phyloP scores from a whole-genome alignment of 225 moss, liverwort and hornwort genomes.

The Physcomitrium patens region DNA sequence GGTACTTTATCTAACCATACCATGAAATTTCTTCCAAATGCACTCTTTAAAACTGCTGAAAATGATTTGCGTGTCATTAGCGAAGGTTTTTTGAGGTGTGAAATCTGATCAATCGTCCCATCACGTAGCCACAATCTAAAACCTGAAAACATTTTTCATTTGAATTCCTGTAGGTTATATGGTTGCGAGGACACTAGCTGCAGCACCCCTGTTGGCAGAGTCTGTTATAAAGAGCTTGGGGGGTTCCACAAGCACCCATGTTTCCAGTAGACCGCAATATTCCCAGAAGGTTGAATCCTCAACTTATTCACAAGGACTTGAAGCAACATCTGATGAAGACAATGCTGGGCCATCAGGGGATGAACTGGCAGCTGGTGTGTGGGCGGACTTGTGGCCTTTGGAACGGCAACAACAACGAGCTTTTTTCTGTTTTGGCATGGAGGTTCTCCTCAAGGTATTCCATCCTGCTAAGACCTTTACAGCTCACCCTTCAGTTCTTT shows the following conservation, averaged over 20 bases:
- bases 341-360: conserved; percentile 53
- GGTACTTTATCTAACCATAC: conserved; percentile 47
- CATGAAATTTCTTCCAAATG: neutral
- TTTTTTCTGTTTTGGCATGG: conserved; percentile 99
- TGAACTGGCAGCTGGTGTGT: conserved; percentile 80
- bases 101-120: neutral
- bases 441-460: conserved; percentile 91
- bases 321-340: conserved; percentile 17
- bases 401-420: conserved; percentile 88
- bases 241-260: conserved; percentile 48
- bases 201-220: conserved; percentile 57
- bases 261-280: conserved; percentile 29
- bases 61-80: neutral
- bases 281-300: conserved; percentile 22
- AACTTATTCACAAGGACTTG: conserved; percentile 25
- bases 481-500: neutral
- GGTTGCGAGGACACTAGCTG: conserved; percentile 71
- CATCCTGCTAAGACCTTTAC: neutral
- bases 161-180: conserved; percentile 48
- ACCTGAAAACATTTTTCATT: neutral
- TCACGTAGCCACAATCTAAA: neutral
- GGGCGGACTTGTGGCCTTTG: conserved; percentile 96
- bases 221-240: conserved; percentile 71
- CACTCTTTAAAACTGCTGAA: conserved; percentile 5
- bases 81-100: neutral